Evolutionary conservation across 225 moss, liverwort and hornwort species (phyloP), one percentile per base, ranked within the genome.

Genomic region (Marchantia polymorpha): DNA sequence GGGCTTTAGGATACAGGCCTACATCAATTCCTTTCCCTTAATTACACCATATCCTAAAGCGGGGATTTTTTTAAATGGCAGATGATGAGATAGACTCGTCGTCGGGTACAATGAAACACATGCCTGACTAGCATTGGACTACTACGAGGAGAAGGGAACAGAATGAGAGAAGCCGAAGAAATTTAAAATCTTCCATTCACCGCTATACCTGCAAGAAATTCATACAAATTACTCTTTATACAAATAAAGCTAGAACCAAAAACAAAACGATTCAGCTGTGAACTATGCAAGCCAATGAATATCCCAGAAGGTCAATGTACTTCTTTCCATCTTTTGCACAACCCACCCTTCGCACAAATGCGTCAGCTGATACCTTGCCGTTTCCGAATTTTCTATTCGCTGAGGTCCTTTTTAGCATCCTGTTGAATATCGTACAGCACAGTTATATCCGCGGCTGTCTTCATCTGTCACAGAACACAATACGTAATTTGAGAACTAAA

Each of bases 361-460:
- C 53, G 54, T 53, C 0, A 29, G 20, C 8, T 11, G 26, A 7
- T 52, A 73, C 73, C 73, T 73, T 27, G 11, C 1, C 22, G 52
- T 25, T 25, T 29, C 29, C 16, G 27, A 4, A 27, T 64, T 79
- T 69, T 39, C 64, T 74, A 87, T 11, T 87, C 79, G 46, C 55
- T 75, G 68, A 27, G 77, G 5, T 80, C 82, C 76, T 82, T 87
- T 47, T 78, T 64, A 64, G 77, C 60, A n/a, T 87, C 87, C 54
- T 72, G 76, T 6, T 69, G 68, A 29, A 82, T 64, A 46, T 87
- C 87, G 72, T 87, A 87, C 26, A 82, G 65, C 61, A 84, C 77
- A 23, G 82, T 82, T 61, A 87, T 29, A 69, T 87, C 87, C 55
- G 87, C 87, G 77, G 84, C 87, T 30, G 60, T 52, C 69, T 87